Percentiles rank a stretch among this genome's conserved stretches.
Evolutionary conservation across 257 asterid species (phyloP).

Genomic region (Avicennia marina): DNA sequence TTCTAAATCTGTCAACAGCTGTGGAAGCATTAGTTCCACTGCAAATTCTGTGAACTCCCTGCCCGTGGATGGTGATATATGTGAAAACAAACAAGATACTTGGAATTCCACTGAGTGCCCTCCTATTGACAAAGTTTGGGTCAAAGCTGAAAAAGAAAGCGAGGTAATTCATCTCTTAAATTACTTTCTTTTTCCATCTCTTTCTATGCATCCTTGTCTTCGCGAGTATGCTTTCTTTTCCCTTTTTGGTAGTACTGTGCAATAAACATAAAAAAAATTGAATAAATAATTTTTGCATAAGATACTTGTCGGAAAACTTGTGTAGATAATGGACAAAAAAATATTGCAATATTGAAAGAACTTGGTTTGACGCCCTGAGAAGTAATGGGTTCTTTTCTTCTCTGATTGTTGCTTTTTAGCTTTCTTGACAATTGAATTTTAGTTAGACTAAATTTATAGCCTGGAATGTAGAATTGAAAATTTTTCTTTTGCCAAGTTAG

Average conservation of each 20-base stretch:
- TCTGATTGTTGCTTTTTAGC: not conserved
- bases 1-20: slow-evolving; percentile 31
- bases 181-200: not conserved
- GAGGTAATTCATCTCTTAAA: slow-evolving; percentile 41
- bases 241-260: not conserved
- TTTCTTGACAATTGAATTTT: not conserved
- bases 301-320: no score
- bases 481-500: slow-evolving; percentile 1
- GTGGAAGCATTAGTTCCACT: slow-evolving; percentile 28
- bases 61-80: slow-evolving; percentile 26
- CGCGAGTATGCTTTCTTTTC: not conserved
- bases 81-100: slow-evolving; percentile 29
- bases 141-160: slow-evolving; percentile 31
- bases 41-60: slow-evolving; percentile 18
- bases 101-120: slow-evolving; percentile 29
- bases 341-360: not conserved
- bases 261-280: no score
- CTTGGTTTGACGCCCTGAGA: not conserved
- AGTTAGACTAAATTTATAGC: not conserved
- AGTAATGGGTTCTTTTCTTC: slow-evolving; percentile 1
- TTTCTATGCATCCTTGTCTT: slow-evolving; percentile 1
- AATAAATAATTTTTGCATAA: no score
- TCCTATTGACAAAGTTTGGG: slow-evolving; percentile 35
- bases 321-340: no score
- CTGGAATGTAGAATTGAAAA: not conserved